Base-by-base conservation (phyloP, 1,284 basidiomycete species). In the Phellinidium pouzarii region DNA sequence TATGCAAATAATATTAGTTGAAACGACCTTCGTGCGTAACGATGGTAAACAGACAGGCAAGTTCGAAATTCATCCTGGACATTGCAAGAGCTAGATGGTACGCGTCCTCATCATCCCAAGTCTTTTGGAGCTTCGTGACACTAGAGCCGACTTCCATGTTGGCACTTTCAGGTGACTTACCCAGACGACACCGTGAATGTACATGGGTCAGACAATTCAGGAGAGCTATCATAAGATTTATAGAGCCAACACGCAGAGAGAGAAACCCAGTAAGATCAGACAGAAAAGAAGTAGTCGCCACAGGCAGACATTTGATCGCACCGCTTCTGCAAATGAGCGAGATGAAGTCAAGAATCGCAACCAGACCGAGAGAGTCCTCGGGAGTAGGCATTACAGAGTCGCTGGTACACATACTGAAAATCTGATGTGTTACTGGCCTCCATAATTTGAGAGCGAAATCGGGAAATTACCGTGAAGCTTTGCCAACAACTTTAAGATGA, bases 281-380 rank as follows among this genome's bases (percentile, higher is more conserved):
- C 40, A 44, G 51, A 41, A 25, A 56, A 53, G 17, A 69, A 40
- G 50, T 61, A 58, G 27, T 62, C 57, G 23, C 65, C 44, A 11
- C 65, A 43, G 26, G 59, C 50, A 14, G 54, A 54, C 4, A 75
- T 56, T 36, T 59, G 54, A n/a, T 19, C 12, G 61, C 55, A 23
- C 61, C 56, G 37, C 61, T 61, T 42, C 65, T 60, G 67, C 68
- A 69, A 17, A 70, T 41, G 40, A 74, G 50, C 1, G 64, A 59
- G 26, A 71, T 56, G 53, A 74, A 66, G 23, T 68, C 62, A 14
- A 56, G 45, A 2, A 72, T 44, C 2, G 41, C 56, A 61, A 64
- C 14, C 56, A 54, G 40, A 19, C 29, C 29, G n/a, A 23, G 47
- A n/a, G 44, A 44, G 25, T 29, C 34, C 8, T 42, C 36, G 11